These are phyloP conservation scores for Ophiostoma australiae DNA, from an alignment of 2,329 filamentous ascomycete species.

Conservation along the genomic window DNA sequence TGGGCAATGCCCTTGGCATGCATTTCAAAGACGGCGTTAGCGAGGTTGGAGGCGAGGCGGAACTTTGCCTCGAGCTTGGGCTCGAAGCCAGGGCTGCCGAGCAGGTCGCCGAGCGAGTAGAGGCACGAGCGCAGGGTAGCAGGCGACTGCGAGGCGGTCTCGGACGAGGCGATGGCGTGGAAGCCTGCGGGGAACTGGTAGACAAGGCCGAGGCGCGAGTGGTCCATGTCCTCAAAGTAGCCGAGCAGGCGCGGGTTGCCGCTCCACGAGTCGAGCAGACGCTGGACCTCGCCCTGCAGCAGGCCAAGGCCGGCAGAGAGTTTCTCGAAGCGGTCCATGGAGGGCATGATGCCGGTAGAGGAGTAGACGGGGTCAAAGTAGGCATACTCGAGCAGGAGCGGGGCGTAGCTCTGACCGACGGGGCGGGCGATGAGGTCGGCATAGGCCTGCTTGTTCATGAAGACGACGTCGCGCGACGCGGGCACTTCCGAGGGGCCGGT, in stretches of 20 bases:
- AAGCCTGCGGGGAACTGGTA: conserved; percentile 68
- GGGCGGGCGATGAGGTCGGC: conserved; percentile 42
- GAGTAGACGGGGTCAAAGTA: conserved; percentile 59
- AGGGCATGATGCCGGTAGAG: conserved; percentile 57
- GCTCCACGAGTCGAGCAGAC: conserved; percentile 53
- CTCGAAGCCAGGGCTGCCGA: conserved; percentile 46
- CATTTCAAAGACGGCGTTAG: conserved; percentile 67
- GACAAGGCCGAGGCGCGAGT: conserved; percentile 66
- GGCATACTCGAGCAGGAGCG: conserved; percentile 67
- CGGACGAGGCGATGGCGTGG: conserved; percentile 43
- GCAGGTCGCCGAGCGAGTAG: conserved; percentile 51
- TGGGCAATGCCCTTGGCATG: conserved; percentile 66
- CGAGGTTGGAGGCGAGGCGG: conserved; percentile 65
- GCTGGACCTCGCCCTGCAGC: conserved; percentile 43
- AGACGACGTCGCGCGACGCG: conserved; percentile 43
- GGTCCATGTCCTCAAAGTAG: conserved; percentile 69
- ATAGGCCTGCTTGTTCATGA: conserved; percentile 50
- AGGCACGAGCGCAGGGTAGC: conserved; percentile 48
- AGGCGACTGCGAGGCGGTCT: conserved; percentile 36
- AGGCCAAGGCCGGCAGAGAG: conserved; percentile 51
- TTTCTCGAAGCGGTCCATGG: conserved; percentile 61
- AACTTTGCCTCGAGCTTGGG: conserved; percentile 72
- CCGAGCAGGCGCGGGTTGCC: conserved; percentile 58
- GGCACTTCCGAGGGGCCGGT: conserved; percentile 37
- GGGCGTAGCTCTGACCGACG: conserved; percentile 45